phyloP scores from a whole-genome alignment of 2,329 filamentous ascomycete genomes.

The Paraconiothyrium sp. region DNA sequence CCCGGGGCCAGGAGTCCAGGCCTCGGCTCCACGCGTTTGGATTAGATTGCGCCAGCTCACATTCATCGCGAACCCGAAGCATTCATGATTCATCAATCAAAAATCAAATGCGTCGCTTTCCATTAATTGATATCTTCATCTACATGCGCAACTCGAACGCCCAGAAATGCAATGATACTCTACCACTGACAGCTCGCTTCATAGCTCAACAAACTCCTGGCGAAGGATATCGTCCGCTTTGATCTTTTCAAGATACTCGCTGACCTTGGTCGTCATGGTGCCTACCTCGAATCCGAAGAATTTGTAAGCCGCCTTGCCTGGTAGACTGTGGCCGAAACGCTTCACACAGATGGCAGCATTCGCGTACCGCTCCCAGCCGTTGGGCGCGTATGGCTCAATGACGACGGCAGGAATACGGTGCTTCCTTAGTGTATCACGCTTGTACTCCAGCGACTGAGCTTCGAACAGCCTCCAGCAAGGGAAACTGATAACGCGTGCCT shows the following conservation, averaged over 20 bases:
- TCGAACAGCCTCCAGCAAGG: slow-evolving; percentile 63
- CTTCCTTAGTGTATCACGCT: slow-evolving; percentile 56
- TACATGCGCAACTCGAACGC: slow-evolving; percentile 7
- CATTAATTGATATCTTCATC: background rate
- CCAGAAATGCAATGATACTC: slow-evolving; percentile 4
- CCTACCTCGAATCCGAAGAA: slow-evolving; percentile 64
- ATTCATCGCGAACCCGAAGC: background rate
- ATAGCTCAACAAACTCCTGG: slow-evolving; percentile 46
- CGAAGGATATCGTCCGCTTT: slow-evolving; percentile 46
- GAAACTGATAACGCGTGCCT: slow-evolving; percentile 60
- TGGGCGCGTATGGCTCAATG: slow-evolving; percentile 67
- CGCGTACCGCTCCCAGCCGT: slow-evolving; percentile 69
- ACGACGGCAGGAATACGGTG: slow-evolving; percentile 61
- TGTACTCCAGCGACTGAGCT: slow-evolving; percentile 57
- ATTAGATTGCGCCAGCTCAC: background rate
- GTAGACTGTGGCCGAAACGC: slow-evolving; percentile 65
- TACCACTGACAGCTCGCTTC: slow-evolving; percentile 11
- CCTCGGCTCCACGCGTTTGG: background rate
- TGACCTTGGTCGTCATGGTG: slow-evolving; percentile 54
- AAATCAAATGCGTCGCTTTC: background rate
- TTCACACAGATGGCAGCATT: slow-evolving; percentile 65
- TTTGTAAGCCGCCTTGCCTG: slow-evolving; percentile 64
- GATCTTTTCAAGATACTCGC: slow-evolving; percentile 47
- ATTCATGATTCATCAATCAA: background rate
- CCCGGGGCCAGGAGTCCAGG: background rate